A percentile compares a stretch with the other conserved stretches of the same genome.
These are phyloP conservation scores for Russula lepida DNA, from an alignment of 768 basidiomycete species.

Conservation along the genomic window DNA sequence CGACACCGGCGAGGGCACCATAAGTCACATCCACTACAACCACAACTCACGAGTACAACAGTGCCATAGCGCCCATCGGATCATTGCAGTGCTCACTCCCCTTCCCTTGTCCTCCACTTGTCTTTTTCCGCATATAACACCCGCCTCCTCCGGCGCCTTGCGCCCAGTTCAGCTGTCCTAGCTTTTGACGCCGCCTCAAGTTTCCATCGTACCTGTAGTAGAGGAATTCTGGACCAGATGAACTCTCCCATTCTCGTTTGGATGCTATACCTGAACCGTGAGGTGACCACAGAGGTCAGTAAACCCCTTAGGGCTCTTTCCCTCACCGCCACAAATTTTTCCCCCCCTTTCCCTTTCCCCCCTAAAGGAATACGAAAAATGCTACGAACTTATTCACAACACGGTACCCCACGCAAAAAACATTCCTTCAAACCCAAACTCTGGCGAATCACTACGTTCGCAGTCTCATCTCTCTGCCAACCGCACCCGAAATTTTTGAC, in stretches of 20 bases:
- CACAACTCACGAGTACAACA: background rate
- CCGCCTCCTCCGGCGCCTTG: background rate
- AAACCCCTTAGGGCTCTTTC: background rate
- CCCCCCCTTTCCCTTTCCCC: background rate
- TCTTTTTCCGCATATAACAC: slow-evolving; percentile 12
- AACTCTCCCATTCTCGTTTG: slow-evolving; percentile 69
- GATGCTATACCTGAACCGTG: slow-evolving; percentile 73
- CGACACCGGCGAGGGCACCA: background rate
- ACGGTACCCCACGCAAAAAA: slow-evolving; percentile 48
- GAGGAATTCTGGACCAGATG: slow-evolving; percentile 23
- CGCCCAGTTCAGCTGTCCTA: slow-evolving; percentile 14
- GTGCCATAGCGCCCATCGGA: slow-evolving; percentile 15
- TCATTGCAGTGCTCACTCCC: slow-evolving; percentile 1
- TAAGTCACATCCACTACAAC: background rate
- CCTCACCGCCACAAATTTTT: background rate
- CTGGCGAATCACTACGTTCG: slow-evolving; percentile 63
- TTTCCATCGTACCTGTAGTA: background rate
- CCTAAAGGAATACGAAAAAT: slow-evolving; percentile 64
- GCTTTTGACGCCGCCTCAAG: slow-evolving; percentile 15
- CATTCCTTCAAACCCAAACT: slow-evolving; percentile 45
- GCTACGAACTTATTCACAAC: slow-evolving; percentile 48
- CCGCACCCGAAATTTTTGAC: slow-evolving; percentile 11
- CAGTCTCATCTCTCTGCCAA: slow-evolving; percentile 14
- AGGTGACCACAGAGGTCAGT: slow-evolving; percentile 57
- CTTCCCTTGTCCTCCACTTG: background rate